These are phyloP conservation scores for Leccinum rimulosum DNA, from an alignment of 768 basidiomycete genomes.

Conservation along the genomic window DNA sequence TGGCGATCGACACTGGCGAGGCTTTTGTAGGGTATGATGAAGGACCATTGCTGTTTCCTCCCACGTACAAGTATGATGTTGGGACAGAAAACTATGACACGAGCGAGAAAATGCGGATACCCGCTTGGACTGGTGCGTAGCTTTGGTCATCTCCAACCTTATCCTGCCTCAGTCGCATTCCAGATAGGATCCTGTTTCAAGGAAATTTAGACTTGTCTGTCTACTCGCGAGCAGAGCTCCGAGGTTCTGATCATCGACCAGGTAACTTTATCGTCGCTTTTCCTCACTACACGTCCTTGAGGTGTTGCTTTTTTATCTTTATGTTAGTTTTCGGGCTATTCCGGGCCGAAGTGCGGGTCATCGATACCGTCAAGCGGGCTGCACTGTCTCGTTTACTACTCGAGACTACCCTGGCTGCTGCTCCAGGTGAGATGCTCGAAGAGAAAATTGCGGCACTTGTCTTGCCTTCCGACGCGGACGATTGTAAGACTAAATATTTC, in stretches of 20 bases:
- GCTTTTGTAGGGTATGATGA: slow-evolving; percentile 86
- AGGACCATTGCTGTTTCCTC: slow-evolving; percentile 86
- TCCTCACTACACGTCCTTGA: slow-evolving; percentile 1
- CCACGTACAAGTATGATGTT: slow-evolving; percentile 90
- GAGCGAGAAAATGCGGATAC: slow-evolving; percentile 93
- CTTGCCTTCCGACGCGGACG: slow-evolving; percentile 39
- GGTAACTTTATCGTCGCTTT: slow-evolving; percentile 40
- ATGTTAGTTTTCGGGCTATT: slow-evolving; percentile 79
- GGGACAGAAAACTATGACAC: slow-evolving; percentile 88
- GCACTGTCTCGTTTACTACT: slow-evolving; percentile 66
- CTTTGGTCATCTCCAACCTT: neutral
- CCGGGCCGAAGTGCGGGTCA: slow-evolving; percentile 68
- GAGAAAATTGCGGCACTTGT: slow-evolving; percentile 65
- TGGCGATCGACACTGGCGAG: slow-evolving; percentile 65
- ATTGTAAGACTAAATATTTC: slow-evolving; percentile 28
- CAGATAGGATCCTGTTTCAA: slow-evolving; percentile 90
- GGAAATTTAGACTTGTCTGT: slow-evolving; percentile 74
- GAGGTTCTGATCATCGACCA: slow-evolving; percentile 94
- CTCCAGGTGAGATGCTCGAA: slow-evolving; percentile 65
- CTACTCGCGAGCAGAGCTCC: slow-evolving; percentile 83
- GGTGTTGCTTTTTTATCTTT: neutral
- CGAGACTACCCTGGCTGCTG: slow-evolving; percentile 58
- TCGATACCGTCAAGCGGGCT: slow-evolving; percentile 75
- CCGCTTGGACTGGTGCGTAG: slow-evolving; percentile 89
- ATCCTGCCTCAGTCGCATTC: slow-evolving; percentile 6